Percentiles rank a stretch among this genome's conserved stretches.
These are phyloP conservation scores for Lagerstroemia speciosa DNA, from an alignment of 345 rosid genomes.

Conservation along the genomic window DNA sequence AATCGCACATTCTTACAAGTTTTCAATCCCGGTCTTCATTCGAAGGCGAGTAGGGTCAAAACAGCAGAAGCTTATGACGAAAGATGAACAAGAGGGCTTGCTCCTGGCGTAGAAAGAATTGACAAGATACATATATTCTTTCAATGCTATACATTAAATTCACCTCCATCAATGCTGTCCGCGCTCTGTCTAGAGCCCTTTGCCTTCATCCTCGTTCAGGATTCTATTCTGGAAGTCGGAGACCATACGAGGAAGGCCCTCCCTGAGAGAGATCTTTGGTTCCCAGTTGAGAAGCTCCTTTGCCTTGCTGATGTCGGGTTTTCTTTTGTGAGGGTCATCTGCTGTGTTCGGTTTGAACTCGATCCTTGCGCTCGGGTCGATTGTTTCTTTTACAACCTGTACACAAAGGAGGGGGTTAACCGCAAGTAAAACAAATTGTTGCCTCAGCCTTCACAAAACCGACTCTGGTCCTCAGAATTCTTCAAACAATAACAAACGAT, in stretches of 20 bases:
- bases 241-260: conserved; percentile 92
- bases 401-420: not conserved
- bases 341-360: conserved; percentile 86
- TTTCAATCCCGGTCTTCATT: not conserved
- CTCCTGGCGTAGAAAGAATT: conserved; percentile 13
- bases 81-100: not conserved
- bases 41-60: not conserved
- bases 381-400: conserved; percentile 86
- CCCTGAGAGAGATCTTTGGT: conserved; percentile 69
- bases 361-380: conserved; percentile 86
- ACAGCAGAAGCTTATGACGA: too few relatives aligned
- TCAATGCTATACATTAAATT: conserved; percentile 34
- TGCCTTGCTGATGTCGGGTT: conserved; percentile 90
- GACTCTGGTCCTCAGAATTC: not conserved
- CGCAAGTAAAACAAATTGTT: too few relatives aligned
- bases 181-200: conserved; percentile 30
- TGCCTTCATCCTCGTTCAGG: conserved; percentile 77
- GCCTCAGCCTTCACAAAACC: not conserved
- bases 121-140: conserved; percentile 19
- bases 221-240: conserved; percentile 77
- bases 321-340: conserved; percentile 94
- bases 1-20: conserved; percentile 11
- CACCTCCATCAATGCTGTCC: not conserved
- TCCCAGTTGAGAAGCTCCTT: conserved; percentile 90
- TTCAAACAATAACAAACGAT: not conserved